Conservation (phyloP, 352 stramenopile species). For the Pythium scleroteichum region DNA sequence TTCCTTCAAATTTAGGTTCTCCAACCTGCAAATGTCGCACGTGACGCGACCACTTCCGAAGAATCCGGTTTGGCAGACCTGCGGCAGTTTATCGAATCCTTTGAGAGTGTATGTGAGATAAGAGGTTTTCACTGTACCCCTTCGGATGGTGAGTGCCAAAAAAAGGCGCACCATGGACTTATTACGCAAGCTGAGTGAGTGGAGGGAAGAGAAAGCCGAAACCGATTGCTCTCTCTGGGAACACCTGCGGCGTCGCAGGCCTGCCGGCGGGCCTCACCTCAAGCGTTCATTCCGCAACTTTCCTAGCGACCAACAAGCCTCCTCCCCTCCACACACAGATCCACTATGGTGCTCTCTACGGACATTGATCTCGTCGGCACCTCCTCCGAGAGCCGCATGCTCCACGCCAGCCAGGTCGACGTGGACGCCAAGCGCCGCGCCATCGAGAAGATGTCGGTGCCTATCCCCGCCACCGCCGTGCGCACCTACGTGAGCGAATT, state of each 20-base stretch:
- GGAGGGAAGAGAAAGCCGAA: constrained; percentile 1
- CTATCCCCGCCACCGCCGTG: constrained; percentile 49
- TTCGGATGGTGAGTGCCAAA: constrained; percentile 5
- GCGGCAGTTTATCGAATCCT: constrained; percentile 3
- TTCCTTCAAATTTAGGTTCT: constrained; percentile 1
- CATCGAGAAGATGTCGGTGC: constrained; percentile 44
- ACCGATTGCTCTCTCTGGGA: constrained; percentile 16
- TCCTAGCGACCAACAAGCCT: constrained; percentile 9
- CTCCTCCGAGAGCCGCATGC: constrained; percentile 32
- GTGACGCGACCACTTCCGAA: not conserved
- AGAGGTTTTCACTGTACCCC: constrained; percentile 1
- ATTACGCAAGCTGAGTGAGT: constrained; percentile 19
- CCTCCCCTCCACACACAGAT: not conserved
- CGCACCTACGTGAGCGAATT: constrained; percentile 53
- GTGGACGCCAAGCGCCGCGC: constrained; percentile 42
- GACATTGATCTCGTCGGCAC: constrained; percentile 34
- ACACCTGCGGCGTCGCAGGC: constrained; percentile 20
- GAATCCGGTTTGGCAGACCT: constrained; percentile 6
- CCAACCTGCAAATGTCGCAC: no score
- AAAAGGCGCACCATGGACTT: constrained; percentile 11
- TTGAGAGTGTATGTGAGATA: constrained; percentile 10
- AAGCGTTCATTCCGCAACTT: constrained; percentile 40
- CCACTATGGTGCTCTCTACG: constrained; percentile 19
- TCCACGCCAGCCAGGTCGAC: constrained; percentile 23
- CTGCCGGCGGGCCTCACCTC: not conserved